phyloP scores from a whole-genome alignment of 371 early-diverging fungal species.

The Rhizopus arrhizus region DNA sequence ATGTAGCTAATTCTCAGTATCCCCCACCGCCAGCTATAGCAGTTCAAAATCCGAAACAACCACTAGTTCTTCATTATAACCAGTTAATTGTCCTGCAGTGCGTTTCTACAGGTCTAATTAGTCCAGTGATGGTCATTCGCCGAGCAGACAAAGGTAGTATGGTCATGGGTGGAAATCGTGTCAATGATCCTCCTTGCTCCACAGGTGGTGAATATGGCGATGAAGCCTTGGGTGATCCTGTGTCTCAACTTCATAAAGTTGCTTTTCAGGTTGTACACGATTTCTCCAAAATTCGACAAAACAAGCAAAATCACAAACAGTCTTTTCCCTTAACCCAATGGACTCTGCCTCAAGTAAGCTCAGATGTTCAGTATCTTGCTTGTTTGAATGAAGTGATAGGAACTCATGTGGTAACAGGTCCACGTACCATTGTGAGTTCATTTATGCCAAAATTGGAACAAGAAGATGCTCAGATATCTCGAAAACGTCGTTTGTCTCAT shows the following conservation, averaged over 20 bases:
- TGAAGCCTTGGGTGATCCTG: constrained; percentile 64
- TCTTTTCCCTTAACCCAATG: constrained; percentile 25
- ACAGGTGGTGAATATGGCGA: constrained; percentile 55
- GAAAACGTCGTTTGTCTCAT: constrained; percentile 54
- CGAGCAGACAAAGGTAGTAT: constrained; percentile 81
- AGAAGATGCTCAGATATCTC: constrained; percentile 9
- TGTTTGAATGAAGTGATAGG: constrained; percentile 81
- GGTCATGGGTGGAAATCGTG: constrained; percentile 66
- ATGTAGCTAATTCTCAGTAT: constrained; percentile 60
- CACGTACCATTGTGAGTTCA: constrained; percentile 37
- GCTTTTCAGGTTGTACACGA: constrained; percentile 79
- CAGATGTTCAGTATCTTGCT: constrained; percentile 70
- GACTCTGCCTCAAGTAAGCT: constrained; percentile 49
- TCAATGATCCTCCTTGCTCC: constrained; percentile 59
- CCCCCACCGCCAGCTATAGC: constrained; percentile 77
- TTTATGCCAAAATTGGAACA: constrained; percentile 4
- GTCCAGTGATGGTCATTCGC: constrained; percentile 82
- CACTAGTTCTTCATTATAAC: constrained; percentile 79
- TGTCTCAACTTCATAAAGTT: constrained; percentile 90
- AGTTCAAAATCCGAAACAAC: constrained; percentile 58
- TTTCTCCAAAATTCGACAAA: constrained; percentile 39
- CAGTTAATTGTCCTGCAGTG: constrained; percentile 83
- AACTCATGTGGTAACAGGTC: constrained; percentile 69
- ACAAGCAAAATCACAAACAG: constrained; percentile 20
- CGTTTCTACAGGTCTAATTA: constrained; percentile 77